phyloP scores from a whole-genome alignment of 2,329 filamentous ascomycete species.

The Domatiomyces globalis region DNA sequence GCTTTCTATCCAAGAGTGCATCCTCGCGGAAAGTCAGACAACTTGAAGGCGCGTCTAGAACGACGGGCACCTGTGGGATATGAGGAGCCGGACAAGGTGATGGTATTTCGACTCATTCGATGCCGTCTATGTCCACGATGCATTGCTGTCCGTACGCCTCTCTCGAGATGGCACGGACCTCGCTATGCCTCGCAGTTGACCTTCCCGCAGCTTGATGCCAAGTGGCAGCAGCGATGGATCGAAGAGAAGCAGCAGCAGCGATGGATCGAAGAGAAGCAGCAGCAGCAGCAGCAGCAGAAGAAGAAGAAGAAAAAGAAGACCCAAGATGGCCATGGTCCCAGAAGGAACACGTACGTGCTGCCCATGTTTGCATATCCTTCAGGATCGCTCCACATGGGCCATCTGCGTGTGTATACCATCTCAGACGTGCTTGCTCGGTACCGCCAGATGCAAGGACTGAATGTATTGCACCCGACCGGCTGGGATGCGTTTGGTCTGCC shows the following conservation, averaged over 20 bases:
- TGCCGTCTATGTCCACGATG: neutral
- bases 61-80: neutral
- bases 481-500: slow-evolving; percentile 90
- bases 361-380: slow-evolving; percentile 94
- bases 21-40: neutral
- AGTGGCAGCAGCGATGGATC: slow-evolving; percentile 42
- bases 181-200: neutral
- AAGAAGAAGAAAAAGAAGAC: slow-evolving; percentile 27
- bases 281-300: slow-evolving; percentile 34
- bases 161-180: neutral
- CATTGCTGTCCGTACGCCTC: neutral
- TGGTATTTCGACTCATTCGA: neutral
- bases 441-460: slow-evolving; percentile 55
- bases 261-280: neutral
- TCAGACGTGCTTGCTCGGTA: slow-evolving; percentile 73
- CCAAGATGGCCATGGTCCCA: neutral
- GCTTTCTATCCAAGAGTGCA: too few relatives aligned
- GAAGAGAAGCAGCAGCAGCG: neutral
- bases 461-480: slow-evolving; percentile 78
- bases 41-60: neutral
- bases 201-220: slow-evolving; percentile 34
- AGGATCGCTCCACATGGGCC: slow-evolving; percentile 71
- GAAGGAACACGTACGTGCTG: slow-evolving; percentile 50
- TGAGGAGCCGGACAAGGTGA: neutral
- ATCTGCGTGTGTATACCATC: slow-evolving; percentile 79